phyloP scores from a whole-genome alignment of 2,329 filamentous ascomycete species.

The Ophiosphaerella herpotricha region DNA sequence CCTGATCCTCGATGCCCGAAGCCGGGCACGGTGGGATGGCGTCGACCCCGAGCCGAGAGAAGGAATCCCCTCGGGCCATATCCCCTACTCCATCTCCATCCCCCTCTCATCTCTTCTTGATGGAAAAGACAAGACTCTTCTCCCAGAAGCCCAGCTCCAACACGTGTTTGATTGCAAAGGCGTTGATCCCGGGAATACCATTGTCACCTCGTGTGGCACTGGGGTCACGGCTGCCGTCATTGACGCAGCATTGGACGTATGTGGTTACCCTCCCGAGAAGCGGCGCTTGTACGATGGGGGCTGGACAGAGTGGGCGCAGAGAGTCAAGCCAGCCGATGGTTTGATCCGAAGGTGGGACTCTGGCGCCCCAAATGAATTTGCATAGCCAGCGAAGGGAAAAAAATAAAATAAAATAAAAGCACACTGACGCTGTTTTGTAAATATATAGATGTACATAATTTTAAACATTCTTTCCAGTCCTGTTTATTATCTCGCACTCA shows the following conservation, averaged over 20 bases:
- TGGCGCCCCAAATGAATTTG: conserved; percentile 1
- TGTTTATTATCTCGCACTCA: background rate
- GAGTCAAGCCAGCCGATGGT: conserved; percentile 64
- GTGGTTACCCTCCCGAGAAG: conserved; percentile 71
- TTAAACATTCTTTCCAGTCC: no score
- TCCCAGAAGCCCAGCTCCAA: conserved; percentile 71
- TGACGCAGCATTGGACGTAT: conserved; percentile 81
- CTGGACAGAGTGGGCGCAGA: conserved; percentile 88
- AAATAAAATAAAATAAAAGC: background rate
- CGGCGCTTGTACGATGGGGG: conserved; percentile 91
- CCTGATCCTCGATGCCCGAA: conserved; percentile 87
- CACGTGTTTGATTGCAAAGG: conserved; percentile 80
- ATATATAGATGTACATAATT: no score
- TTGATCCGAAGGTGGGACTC: conserved; percentile 61
- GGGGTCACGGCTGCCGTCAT: conserved; percentile 92
- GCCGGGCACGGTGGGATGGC: conserved; percentile 78
- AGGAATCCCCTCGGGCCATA: conserved; percentile 85
- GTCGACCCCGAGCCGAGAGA: conserved; percentile 83
- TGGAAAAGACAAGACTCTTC: conserved; percentile 77
- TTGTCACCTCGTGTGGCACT: conserved; percentile 88
- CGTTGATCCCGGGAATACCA: conserved; percentile 76
- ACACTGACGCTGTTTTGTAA: conserved; percentile 12
- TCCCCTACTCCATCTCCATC: conserved; percentile 84
- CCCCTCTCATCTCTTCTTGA: conserved; percentile 82
- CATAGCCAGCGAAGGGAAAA: background rate